Conservation (phyloP, 345 rosid species). For the Salix caprea region DNA sequence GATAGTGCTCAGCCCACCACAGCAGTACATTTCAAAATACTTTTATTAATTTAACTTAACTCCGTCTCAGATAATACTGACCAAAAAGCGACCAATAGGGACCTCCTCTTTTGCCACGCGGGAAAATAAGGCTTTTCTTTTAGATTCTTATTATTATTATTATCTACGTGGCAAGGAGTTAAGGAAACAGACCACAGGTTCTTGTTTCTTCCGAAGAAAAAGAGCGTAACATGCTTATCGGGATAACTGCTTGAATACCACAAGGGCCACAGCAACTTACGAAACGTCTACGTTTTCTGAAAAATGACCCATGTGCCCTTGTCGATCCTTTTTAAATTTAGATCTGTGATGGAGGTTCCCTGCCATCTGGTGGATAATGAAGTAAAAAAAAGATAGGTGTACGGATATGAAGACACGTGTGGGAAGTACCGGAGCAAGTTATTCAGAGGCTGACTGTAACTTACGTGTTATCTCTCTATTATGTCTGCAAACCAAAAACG, state of each 20-base stretch:
- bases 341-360: not conserved
- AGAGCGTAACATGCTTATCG: conserved; percentile 19
- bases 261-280: not conserved
- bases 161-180: conserved; percentile 16
- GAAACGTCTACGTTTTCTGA: not conserved
- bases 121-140: not conserved
- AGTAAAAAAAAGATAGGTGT: not conserved
- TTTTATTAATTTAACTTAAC: not conserved
- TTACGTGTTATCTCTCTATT: not conserved
- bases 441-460: not conserved
- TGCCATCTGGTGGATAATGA: not conserved
- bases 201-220: not conserved
- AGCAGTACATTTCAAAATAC: not conserved
- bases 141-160: not conserved
- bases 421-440: not conserved
- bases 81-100: conserved; percentile 37
- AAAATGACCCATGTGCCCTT: conserved; percentile 12
- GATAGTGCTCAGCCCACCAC: conserved; percentile 12
- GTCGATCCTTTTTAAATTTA: not conserved
- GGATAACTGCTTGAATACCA: conserved; percentile 8
- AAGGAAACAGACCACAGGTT: not conserved
- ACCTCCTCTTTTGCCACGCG: conserved; percentile 28
- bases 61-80: conserved; percentile 17
- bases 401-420: conserved; percentile 8
- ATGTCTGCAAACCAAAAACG: not conserved